Percentiles rank a stretch among this genome's conserved stretches.
Evolutionary conservation across 345 rosid species (phyloP).

Genomic region (Eucalyptus viminalis): DNA sequence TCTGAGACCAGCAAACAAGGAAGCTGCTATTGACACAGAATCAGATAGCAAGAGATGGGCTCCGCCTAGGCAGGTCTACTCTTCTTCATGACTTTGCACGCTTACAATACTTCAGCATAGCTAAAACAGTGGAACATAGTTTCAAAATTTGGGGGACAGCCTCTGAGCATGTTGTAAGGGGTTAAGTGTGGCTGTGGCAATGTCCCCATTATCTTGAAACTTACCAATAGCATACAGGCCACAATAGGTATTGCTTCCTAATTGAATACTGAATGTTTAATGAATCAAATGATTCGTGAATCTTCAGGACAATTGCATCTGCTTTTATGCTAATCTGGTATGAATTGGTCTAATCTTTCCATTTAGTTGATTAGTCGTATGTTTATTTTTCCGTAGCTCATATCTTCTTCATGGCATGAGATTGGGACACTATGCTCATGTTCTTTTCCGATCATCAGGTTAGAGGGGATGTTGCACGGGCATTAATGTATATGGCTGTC

Average conservation of each 20-base stretch:
- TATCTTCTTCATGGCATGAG: not conserved
- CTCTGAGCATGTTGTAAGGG: not conserved
- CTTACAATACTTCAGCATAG: not conserved
- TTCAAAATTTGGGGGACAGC: not conserved
- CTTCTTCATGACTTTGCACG: not conserved
- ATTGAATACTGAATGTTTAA: not conserved
- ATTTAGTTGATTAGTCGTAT: no score
- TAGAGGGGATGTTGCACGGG: conserved; percentile 6
- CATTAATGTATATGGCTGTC: conserved; percentile 3
- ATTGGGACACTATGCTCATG: not conserved
- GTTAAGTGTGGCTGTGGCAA: not conserved
- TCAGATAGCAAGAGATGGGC: conserved; percentile 6
- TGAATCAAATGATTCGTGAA: not conserved
- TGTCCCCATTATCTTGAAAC: not conserved
- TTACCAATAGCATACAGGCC: not conserved
- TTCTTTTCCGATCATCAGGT: not conserved
- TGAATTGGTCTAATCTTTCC: not conserved
- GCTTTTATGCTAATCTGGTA: not conserved
- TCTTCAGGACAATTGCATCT: not conserved
- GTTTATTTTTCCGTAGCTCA: not conserved
- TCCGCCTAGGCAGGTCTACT: not conserved
- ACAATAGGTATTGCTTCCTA: not conserved
- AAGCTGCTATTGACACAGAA: conserved; percentile 2
- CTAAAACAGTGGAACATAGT: not conserved
- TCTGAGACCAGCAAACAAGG: not conserved